Evolutionary conservation across 2,329 filamentous ascomycete genomes (phyloP).

Genomic region (Simplicillium sp.): DNA sequence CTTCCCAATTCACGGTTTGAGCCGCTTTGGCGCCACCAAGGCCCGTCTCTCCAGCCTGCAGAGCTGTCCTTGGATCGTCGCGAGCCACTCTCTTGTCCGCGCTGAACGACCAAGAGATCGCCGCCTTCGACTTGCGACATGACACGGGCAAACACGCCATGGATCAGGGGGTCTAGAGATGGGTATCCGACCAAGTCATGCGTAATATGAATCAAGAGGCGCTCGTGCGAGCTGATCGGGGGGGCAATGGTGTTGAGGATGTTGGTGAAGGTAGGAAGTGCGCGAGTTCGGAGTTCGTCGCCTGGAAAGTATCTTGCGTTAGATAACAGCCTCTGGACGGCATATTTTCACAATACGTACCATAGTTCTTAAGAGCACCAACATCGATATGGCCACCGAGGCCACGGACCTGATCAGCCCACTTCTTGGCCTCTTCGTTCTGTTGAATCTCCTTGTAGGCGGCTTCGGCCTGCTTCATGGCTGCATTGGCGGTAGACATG

Average conservation of each 20-base stretch:
- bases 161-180: constrained; percentile 84
- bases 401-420: constrained; percentile 87
- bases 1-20: constrained; percentile 66
- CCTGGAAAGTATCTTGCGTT: constrained; percentile 39
- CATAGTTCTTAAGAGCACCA: constrained; percentile 52
- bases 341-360: constrained; percentile 13
- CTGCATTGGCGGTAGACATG: constrained; percentile 73
- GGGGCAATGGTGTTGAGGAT: constrained; percentile 92
- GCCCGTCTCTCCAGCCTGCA: constrained; percentile 81
- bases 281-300: constrained; percentile 76
- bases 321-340: not conserved
- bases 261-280: constrained; percentile 88
- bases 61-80: constrained; percentile 50
- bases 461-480: constrained; percentile 84
- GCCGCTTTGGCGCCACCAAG: constrained; percentile 80
- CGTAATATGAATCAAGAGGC: constrained; percentile 92
- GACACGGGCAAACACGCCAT: constrained; percentile 84
- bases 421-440: constrained; percentile 92
- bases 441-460: constrained; percentile 92
- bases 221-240: constrained; percentile 93
- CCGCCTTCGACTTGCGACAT: constrained; percentile 99
- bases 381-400: constrained; percentile 48
- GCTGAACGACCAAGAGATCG: constrained; percentile 87
- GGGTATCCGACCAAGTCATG: constrained; percentile 94
- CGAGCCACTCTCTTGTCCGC: constrained; percentile 74